phyloP scores from a whole-genome alignment of 495 filamentous ascomycete genomes.

The Aspergillus leporis region DNA sequence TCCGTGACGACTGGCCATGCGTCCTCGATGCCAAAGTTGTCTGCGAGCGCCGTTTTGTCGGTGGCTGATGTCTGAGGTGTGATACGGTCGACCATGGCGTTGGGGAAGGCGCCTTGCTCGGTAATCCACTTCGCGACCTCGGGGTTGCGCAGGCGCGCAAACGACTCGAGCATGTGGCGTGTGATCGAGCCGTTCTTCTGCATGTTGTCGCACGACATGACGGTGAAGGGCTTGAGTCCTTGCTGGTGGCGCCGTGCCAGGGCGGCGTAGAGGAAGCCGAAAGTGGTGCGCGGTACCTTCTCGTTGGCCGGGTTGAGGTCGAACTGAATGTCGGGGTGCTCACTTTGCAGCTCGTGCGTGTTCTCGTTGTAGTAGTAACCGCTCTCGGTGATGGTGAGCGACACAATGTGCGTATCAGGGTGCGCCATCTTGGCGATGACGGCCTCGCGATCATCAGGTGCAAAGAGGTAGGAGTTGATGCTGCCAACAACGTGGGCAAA shows the following conservation, averaged over 20 bases:
- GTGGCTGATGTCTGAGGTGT: slow-evolving; percentile 44
- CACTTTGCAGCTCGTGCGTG: slow-evolving; percentile 46
- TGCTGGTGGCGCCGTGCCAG: slow-evolving; percentile 39
- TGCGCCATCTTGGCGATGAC: slow-evolving; percentile 52
- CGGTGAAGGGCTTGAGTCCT: slow-evolving; percentile 49
- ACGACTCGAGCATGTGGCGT: slow-evolving; percentile 49
- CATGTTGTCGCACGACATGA: slow-evolving; percentile 55
- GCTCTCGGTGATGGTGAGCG: slow-evolving; percentile 53
- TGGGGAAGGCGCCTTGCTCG: slow-evolving; percentile 45
- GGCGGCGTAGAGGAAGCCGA: slow-evolving; percentile 51
- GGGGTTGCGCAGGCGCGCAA: slow-evolving; percentile 42
- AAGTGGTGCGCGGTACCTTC: slow-evolving; percentile 42
- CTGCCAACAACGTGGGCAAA: slow-evolving; percentile 46
- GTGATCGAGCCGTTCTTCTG: slow-evolving; percentile 53
- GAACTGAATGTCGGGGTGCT: slow-evolving; percentile 48
- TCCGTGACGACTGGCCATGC: slow-evolving; percentile 51
- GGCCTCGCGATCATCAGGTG: slow-evolving; percentile 47
- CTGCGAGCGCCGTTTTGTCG: slow-evolving; percentile 40
- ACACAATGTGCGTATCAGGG: slow-evolving; percentile 51
- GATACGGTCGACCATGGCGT: slow-evolving; percentile 54
- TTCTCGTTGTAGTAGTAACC: slow-evolving; percentile 56
- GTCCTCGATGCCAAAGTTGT: slow-evolving; percentile 43
- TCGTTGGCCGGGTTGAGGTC: slow-evolving; percentile 45
- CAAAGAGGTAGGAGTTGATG: slow-evolving; percentile 52
- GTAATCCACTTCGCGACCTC: slow-evolving; percentile 46